Base-by-base conservation (phyloP, 805 yeast species). In the Lipomyces mesembrius region DNA sequence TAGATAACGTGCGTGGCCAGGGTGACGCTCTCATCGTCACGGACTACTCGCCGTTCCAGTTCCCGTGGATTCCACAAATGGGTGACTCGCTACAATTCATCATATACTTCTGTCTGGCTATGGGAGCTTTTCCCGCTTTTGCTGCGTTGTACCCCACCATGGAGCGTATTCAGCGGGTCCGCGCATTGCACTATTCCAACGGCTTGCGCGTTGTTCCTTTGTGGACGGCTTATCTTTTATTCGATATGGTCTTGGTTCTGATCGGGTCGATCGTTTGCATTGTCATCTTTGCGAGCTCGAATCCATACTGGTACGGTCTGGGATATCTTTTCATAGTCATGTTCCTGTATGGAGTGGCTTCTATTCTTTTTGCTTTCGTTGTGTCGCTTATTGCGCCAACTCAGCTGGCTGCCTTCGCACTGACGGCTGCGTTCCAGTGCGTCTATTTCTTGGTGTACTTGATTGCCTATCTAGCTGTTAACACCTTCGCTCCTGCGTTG, bases 161-260 rank as follows among this genome's bases (percentile, higher is more conserved):
- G 71, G 80, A 77, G 63, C 72, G 80, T 12, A 65, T 77, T 22
- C 73, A 74, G 51, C 73, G 71, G 53, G 79, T 77, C 17, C 70
- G 80, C 35, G 78, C 79, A 2, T 73, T 77, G 73, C 79, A 77
- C n/a, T 77, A 77, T 62, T 78, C 80, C n/a, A 77, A 77, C 65
- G 80, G 80, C 20, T 67, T 77, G 34, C 67, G 75, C 20, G 76
- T 76, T 2, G 61, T 75, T 17, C 79, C 80, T 4, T 61, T 77
- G 32, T 77, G 80, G 80, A 57, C 72, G 17, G 77, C 78, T 2
- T 77, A 77, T 58, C 64, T 73, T 11, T 9, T 74, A 22, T 76
- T 74, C 59, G 75, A 75, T 55, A 68, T 73, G 62, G 55, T 68
- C 5, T 61, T 73, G n/a, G 65, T 72, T 27, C 49, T 77, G 49